A percentile compares a stretch with the other conserved stretches of the same genome.
Evolutionary conservation across 805 yeast species (phyloP).

Genomic region (Hanseniaspora occidentalis): DNA sequence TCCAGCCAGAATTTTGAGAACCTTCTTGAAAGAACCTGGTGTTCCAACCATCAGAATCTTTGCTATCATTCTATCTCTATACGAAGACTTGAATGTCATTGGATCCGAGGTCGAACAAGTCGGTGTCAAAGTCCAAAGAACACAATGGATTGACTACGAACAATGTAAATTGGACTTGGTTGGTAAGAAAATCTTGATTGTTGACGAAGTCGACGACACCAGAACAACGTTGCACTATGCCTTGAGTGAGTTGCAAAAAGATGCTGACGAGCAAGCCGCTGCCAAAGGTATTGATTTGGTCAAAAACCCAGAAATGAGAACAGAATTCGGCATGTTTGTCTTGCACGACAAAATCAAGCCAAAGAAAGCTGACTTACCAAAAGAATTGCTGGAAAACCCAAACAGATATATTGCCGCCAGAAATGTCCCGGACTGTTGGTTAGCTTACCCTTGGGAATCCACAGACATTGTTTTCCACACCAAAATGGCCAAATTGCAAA

Average conservation of each 20-base stretch:
- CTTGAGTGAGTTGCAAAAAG: conserved; percentile 58
- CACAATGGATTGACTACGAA: conserved; percentile 74
- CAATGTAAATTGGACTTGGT: conserved; percentile 46
- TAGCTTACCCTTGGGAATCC: conserved; percentile 81
- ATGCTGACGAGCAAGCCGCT: conserved; percentile 48
- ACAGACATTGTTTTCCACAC: conserved; percentile 65
- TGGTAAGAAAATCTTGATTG: conserved; percentile 60
- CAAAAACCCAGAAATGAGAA: conserved; percentile 32
- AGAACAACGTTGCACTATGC: conserved; percentile 78
- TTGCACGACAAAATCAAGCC: conserved; percentile 64
- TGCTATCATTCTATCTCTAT: conserved; percentile 86
- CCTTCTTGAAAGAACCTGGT: conserved; percentile 82
- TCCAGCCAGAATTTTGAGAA: conserved; percentile 91
- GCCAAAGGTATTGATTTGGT: conserved; percentile 34
- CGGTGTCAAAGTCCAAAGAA: conserved; percentile 62
- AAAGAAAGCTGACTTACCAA: conserved; percentile 61
- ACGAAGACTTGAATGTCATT: conserved; percentile 63
- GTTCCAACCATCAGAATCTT: conserved; percentile 83
- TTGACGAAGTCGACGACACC: conserved; percentile 81
- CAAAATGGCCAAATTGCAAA: conserved; percentile 59
- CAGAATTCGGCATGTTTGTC: conserved; percentile 65
- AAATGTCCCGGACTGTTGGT: conserved; percentile 70
- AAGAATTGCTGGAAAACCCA: conserved; percentile 43
- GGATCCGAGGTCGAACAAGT: conserved; percentile 42
- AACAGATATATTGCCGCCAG: conserved; percentile 59